Percentiles rank a stretch among this genome's conserved stretches.
Conservation (phyloP, 2,329 filamentous ascomycete genomes). For the Trichoderma sp. region DNA sequence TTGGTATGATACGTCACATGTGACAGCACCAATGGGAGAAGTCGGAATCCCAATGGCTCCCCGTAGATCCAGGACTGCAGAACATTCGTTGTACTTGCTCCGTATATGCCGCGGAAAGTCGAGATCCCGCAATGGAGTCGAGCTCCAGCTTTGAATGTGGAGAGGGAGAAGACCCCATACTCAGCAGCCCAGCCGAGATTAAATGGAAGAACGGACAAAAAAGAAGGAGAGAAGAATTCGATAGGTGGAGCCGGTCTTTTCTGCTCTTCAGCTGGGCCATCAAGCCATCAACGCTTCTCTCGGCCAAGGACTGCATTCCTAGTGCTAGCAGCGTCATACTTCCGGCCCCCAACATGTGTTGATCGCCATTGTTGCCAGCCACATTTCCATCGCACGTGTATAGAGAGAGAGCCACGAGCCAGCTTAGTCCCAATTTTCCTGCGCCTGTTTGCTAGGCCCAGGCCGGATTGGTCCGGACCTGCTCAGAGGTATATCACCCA, state of each 20-base stretch:
- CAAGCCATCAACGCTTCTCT: neutral
- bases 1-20: neutral
- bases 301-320: neutral
- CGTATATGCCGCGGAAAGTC: neutral
- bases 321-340: neutral
- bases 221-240: neutral
- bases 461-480: neutral
- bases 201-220: neutral
- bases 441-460: neutral
- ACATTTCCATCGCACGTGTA: neutral
- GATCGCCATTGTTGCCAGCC: neutral
- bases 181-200: neutral
- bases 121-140: neutral
- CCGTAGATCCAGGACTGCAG: neutral
- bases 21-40: neutral
- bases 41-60: neutral
- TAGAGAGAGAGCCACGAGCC: neutral
- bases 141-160: neutral
- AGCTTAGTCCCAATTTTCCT: neutral
- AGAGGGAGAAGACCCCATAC: neutral
- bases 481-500: neutral
- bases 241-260: slow-evolving; percentile 6
- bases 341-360: neutral
- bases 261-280: neutral
- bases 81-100: neutral